Evolutionary conservation across 1,284 basidiomycete genomes (phyloP).

Genomic region (Singerocomus inundabilis): DNA sequence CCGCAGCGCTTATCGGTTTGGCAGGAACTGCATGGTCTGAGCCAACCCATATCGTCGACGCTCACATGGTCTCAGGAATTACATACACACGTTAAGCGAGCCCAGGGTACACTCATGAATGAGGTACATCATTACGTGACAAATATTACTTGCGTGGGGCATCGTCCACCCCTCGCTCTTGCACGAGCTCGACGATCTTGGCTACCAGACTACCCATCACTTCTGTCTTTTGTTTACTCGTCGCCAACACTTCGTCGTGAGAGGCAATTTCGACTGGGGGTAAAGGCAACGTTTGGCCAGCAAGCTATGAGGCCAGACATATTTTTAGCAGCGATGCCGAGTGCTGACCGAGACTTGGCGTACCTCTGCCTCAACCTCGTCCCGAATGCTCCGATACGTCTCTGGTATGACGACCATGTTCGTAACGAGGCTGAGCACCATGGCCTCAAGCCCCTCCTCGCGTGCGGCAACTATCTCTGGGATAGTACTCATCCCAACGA

Average conservation of each 20-base stretch:
- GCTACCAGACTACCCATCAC: constrained; percentile 69
- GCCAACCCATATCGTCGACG: not conserved
- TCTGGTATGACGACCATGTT: constrained; percentile 79
- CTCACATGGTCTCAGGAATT: not conserved
- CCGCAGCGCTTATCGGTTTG: not conserved
- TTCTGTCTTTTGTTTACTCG: constrained; percentile 68
- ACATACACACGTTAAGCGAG: no score
- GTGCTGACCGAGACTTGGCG: constrained; percentile 16
- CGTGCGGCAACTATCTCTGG: constrained; percentile 83
- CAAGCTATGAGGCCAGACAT: constrained; percentile 44
- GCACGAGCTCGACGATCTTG: constrained; percentile 50
- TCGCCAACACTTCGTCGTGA: constrained; percentile 78
- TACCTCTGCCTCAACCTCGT: constrained; percentile 75
- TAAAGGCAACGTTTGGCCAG: constrained; percentile 49
- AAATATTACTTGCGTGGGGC: constrained; percentile 7
- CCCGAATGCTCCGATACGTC: constrained; percentile 65
- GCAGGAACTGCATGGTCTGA: not conserved
- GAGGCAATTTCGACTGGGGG: constrained; percentile 55
- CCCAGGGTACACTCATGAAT: no score
- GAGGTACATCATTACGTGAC: not conserved
- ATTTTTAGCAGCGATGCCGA: constrained; percentile 5
- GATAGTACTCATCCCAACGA: constrained; percentile 89
- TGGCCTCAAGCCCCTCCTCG: constrained; percentile 69
- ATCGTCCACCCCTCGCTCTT: constrained; percentile 13
- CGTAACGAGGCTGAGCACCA: constrained; percentile 79